Conservation (phyloP, 73 alveolate species). For the Stentor coeruleus region DNA sequence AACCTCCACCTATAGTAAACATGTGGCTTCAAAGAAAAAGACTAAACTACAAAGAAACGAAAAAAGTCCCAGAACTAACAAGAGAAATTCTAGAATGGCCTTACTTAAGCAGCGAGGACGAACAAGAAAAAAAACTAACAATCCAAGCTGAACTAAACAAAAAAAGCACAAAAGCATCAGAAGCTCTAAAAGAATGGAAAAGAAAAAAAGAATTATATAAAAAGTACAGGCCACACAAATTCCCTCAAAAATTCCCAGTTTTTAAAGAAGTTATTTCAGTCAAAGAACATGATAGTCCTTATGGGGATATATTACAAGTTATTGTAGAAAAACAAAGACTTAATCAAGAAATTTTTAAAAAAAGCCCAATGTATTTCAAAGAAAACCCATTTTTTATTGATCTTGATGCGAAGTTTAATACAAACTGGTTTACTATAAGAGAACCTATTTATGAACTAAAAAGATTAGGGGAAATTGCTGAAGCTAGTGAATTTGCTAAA, state of each 20-base stretch:
- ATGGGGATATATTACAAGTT: neutral
- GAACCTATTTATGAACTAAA: neutral
- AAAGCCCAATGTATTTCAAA: neutral
- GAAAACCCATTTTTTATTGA: neutral
- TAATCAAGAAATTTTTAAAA: neutral
- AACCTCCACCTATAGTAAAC: no score
- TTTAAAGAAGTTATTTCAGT: neutral
- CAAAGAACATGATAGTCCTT: neutral
- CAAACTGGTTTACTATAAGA: neutral
- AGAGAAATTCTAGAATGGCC: neutral
- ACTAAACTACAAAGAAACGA: neutral
- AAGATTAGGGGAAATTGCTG: neutral
- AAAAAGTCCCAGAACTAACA: neutral
- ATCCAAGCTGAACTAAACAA: neutral
- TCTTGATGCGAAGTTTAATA: neutral
- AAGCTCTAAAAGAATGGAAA: neutral
- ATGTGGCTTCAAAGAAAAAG: no score
- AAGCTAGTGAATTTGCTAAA: neutral
- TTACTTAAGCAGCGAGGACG: neutral
- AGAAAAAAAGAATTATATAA: no score
- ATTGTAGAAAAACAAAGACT: neutral
- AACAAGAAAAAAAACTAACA: neutral
- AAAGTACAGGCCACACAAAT: neutral
- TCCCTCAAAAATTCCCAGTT: neutral
- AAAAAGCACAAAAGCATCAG: neutral